phyloP scores from a whole-genome alignment of 163 green algal genomes.

The Trebouxia gelatinosa region DNA sequence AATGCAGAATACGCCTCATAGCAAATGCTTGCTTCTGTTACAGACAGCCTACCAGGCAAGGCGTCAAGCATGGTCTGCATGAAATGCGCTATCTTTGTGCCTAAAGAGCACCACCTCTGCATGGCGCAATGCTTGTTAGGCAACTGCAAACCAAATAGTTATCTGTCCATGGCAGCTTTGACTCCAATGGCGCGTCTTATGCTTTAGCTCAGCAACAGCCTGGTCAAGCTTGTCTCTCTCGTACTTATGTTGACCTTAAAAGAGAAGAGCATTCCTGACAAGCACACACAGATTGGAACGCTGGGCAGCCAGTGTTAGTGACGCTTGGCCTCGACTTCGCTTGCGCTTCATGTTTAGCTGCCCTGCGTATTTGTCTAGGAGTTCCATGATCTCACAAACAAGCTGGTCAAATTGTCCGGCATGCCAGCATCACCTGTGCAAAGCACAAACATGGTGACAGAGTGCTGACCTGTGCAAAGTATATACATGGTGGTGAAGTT shows the following conservation, averaged over 20 bases:
- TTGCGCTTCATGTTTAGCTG: constrained; percentile 12
- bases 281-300: constrained; percentile 2
- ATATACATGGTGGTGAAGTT: no score
- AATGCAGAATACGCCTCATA: not conserved
- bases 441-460: no score
- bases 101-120: not conserved
- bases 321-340: not conserved
- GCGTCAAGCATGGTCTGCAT: not conserved
- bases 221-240: constrained; percentile 7
- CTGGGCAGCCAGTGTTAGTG: not conserved
- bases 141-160: not conserved
- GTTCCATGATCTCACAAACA: constrained; percentile 21
- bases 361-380: constrained; percentile 11
- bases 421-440: constrained; percentile 4
- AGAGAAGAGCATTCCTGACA: constrained; percentile 20
- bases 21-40: not conserved
- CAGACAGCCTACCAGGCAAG: no score
- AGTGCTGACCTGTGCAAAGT: no score
- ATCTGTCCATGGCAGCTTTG: constrained; percentile 14
- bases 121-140: constrained; percentile 2
- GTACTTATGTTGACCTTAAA: not conserved
- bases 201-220: no score
- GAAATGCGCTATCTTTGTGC: not conserved
- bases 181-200: not conserved
- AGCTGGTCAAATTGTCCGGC: constrained; percentile 21